phyloP scores from a whole-genome alignment of 768 basidiomycete species.

The Mycena maculata region DNA sequence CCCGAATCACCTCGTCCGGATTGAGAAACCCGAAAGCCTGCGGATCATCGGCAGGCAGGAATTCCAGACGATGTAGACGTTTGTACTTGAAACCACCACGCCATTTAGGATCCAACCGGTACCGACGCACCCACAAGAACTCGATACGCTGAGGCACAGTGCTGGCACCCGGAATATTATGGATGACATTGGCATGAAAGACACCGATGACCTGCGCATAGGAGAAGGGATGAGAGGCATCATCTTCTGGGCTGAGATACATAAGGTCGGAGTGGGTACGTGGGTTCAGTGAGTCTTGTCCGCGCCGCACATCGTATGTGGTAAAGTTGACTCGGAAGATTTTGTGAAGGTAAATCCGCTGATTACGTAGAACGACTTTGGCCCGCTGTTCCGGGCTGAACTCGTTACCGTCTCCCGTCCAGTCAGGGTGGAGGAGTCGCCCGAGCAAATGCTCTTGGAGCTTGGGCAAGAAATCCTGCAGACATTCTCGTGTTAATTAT shows the following conservation, averaged over 20 bases:
- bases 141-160: not conserved
- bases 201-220: conserved; percentile 40
- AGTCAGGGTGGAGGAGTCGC: conserved; percentile 32
- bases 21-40: not conserved
- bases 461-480: conserved; percentile 41
- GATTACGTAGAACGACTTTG: conserved; percentile 33
- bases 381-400: conserved; percentile 32
- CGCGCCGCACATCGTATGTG: conserved; percentile 51
- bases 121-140: conserved; percentile 1
- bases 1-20: not conserved
- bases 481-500: too few species aligned
- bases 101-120: not conserved
- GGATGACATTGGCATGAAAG: conserved; percentile 37
- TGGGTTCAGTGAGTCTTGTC: conserved; percentile 52
- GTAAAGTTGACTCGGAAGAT: conserved; percentile 52
- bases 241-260: conserved; percentile 24
- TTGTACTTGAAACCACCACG: not conserved
- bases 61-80: not conserved
- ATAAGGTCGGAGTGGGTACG: conserved; percentile 46
- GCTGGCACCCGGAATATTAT: not conserved
- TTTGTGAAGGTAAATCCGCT: conserved; percentile 46
- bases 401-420: conserved; percentile 30
- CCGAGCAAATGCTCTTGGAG: conserved; percentile 46
- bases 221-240: conserved; percentile 32
- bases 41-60: not conserved